These are phyloP conservation scores for Fonsecaea multimorphosa DNA, from an alignment of 2,329 filamentous ascomycete genomes.

Conservation along the genomic window DNA sequence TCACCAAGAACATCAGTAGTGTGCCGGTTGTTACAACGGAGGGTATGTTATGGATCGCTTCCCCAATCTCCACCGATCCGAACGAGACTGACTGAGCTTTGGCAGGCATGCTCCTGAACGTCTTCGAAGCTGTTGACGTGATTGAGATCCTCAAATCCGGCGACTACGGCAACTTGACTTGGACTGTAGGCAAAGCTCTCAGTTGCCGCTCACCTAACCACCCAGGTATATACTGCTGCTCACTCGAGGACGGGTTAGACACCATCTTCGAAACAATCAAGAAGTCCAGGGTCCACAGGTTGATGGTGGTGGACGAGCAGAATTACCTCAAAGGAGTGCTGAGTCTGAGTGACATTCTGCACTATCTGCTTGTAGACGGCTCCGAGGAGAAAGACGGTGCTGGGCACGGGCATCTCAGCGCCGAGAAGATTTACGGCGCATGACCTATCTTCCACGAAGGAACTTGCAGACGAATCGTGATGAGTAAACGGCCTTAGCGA, in stretches of 20 bases:
- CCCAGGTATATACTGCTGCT: slow-evolving; percentile 95
- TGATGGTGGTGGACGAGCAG: slow-evolving; percentile 91
- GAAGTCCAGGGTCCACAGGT: slow-evolving; percentile 88
- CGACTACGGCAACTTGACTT: slow-evolving; percentile 85
- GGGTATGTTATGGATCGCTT: slow-evolving; percentile 49
- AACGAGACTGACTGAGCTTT: not conserved
- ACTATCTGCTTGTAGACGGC: slow-evolving; percentile 86
- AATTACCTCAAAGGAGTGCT: slow-evolving; percentile 86
- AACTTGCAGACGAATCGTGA: not conserved
- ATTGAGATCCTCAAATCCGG: slow-evolving; percentile 95
- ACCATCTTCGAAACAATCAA: slow-evolving; percentile 97
- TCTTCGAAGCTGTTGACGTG: slow-evolving; percentile 97
- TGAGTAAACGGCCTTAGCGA: not conserved
- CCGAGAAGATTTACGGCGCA: slow-evolving; percentile 7
- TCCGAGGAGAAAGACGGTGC: slow-evolving; percentile 53
- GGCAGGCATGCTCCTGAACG: slow-evolving; percentile 77
- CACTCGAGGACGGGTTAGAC: slow-evolving; percentile 85
- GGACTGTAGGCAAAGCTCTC: slow-evolving; percentile 80
- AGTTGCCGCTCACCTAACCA: slow-evolving; percentile 67
- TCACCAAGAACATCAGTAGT: slow-evolving; percentile 90
- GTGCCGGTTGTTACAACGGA: slow-evolving; percentile 88
- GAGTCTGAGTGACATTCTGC: slow-evolving; percentile 93
- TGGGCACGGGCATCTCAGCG: slow-evolving; percentile 17
- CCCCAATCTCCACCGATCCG: not conserved
- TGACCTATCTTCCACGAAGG: not conserved